Evolutionary conservation across 306 rosid species (phyloP), one percentile per base, ranked within the genome.

Genomic region (Rosa persica): DNA sequence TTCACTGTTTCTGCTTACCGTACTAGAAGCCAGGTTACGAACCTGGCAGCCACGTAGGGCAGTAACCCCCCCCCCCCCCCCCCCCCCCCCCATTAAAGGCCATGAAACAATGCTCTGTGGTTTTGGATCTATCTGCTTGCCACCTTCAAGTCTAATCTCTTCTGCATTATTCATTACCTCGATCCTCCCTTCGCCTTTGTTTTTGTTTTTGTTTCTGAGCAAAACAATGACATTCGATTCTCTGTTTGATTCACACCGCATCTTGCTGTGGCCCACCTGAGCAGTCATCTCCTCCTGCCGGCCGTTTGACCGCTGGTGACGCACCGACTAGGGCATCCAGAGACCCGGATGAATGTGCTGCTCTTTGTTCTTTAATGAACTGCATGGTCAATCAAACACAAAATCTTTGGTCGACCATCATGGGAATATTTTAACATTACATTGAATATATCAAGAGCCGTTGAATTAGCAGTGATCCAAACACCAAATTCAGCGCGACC

Each of bases 281-380:
- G 43, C 47, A 66, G 70, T 38, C 47, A 36, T 2, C 46, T 36
- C 47, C 17, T 7, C 19, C 71, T 66, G 27, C 71, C 71, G 71
- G 71, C 48, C 48, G 71, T 19, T 66, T 66, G 71, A 66, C 71
- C 70, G 27, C 27, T 40, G 71, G 8, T 1, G 69, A n/a, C 71
- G 27, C 47, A 39, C 71, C 27, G 71, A 66, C 71, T 19, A 3
- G 47, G 71, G 71, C 27, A 66, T 1, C 13, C 13, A 38, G n/a
- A 64, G n/a, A 12, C 20, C 30, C 62, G 30, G 22, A 30, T n/a
- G 46, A 9, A 43, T 43, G 46, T 43, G 46, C 10, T 43, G 46
- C 11, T 43, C 46, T 43, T 43, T 43, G 46, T 43, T 43, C 46
- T 43, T 8, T 43, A 43, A 43, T 43, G 46, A 57, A 22, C 64